Evolutionary conservation across 805 yeast genomes (phyloP), one percentile per base, ranked within the genome.

Genomic region (Lachancea cidri): DNA sequence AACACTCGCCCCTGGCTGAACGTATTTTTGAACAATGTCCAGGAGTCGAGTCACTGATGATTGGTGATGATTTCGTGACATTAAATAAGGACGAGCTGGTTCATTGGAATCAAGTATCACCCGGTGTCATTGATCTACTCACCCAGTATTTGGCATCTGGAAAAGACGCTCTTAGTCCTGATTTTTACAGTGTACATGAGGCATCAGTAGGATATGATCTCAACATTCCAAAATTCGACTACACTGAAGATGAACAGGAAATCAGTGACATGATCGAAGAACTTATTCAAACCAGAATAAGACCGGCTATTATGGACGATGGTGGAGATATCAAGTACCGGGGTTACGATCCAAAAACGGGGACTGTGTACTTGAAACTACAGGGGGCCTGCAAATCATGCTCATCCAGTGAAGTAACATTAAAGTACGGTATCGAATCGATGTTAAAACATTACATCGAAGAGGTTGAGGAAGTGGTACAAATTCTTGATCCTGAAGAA

Each of bases 251-350:
- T 37, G 88, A 83, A 43, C 72, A 75, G 40, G 98, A 91, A 64
- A 77, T 87, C 2, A 83, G 87, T 33, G 79, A 85, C 22, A 83
- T 89, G 83, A 87, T 93, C 55, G 85, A 87, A 53, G 98, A 93
- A 58, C 72, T 93, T 42, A 82, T 94, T 42, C 94, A 85, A 46
- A 93, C 98, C 2, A 79, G 97, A 59, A 89, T 93, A 38, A 81
- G 96, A 57, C 99, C 99, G 1, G 96, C 98, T 1, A 88, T 93
- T 43, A 95, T 88, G 67, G 99, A 93, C 56, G 99, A 93, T 57
- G 99, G 99, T 47, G 99, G 99, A 25, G 98, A 93, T 58, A 81
- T 93, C 47, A 89, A 86, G 53, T 94, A 80, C 61, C 75, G 85
- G 44, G 93, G 86, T 4, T 89, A 86, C 58, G 86, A 86, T 43